phyloP scores from a whole-genome alignment of 225 moss, liverwort and hornwort genomes.

The Physcomitrium patens region DNA sequence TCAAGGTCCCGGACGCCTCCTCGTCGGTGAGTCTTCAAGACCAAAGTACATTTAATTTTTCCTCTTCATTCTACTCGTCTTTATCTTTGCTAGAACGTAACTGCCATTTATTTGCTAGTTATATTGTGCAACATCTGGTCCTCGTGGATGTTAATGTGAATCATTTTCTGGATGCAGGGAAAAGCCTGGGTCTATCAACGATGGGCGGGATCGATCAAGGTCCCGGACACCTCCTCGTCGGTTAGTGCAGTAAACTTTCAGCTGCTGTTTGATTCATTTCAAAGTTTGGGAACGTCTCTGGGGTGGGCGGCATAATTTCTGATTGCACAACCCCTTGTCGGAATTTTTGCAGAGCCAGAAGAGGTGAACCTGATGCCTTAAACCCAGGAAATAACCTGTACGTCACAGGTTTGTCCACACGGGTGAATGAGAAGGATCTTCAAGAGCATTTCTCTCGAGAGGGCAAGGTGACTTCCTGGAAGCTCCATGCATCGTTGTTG shows the following conservation, averaged over 20 bases:
- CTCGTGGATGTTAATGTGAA: neutral
- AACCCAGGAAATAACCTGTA: slow-evolving; percentile 94
- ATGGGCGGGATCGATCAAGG: slow-evolving; percentile 56
- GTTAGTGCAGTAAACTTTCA: slow-evolving; percentile 27
- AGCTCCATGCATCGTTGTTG: neutral
- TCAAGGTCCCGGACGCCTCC: slow-evolving; percentile 65
- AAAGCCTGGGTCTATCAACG: slow-evolving; percentile 45
- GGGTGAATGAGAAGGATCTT: slow-evolving; percentile 92
- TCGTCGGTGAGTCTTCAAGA: slow-evolving; percentile 44
- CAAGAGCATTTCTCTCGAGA: slow-evolving; percentile 91
- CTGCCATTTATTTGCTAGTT: too few relatives aligned
- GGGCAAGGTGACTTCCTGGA: slow-evolving; percentile 69
- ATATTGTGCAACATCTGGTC: too few relatives aligned
- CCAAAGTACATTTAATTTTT: neutral
- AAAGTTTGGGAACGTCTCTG: neutral
- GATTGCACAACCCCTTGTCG: neutral
- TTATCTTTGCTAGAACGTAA: too few relatives aligned
- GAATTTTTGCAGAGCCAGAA: slow-evolving; percentile 37
- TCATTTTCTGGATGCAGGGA: slow-evolving; percentile 27
- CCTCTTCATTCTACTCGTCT: neutral
- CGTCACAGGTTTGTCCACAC: slow-evolving; percentile 91
- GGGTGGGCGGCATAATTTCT: neutral
- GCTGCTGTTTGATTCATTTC: neutral
- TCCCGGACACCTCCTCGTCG: slow-evolving; percentile 58
- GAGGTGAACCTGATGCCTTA: slow-evolving; percentile 79